phyloP scores from a whole-genome alignment of 2,329 filamentous ascomycete species.

The Calonectria montana region DNA sequence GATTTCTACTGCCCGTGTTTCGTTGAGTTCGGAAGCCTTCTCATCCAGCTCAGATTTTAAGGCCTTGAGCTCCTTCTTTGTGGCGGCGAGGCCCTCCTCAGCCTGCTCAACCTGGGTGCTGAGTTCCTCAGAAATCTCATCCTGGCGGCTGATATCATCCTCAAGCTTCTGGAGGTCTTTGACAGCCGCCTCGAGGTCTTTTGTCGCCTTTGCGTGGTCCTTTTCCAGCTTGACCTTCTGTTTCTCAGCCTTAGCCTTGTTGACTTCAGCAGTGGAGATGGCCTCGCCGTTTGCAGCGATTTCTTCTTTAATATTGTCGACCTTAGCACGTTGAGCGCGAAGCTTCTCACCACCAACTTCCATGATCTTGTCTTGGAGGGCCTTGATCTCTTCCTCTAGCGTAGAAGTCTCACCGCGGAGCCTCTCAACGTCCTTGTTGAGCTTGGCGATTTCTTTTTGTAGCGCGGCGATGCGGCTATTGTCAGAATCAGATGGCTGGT shows the following conservation, averaged over 20 bases:
- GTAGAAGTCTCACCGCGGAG: slow-evolving; percentile 87
- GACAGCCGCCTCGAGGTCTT: slow-evolving; percentile 79
- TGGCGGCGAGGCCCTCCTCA: slow-evolving; percentile 79
- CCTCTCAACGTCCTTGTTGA: slow-evolving; percentile 82
- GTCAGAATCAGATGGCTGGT: slow-evolving; percentile 84
- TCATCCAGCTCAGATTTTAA: slow-evolving; percentile 89
- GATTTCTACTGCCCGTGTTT: slow-evolving; percentile 89
- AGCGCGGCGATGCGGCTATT: slow-evolving; percentile 78
- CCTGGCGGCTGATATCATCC: slow-evolving; percentile 81
- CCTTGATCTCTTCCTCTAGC: slow-evolving; percentile 92
- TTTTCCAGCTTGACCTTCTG: slow-evolving; percentile 88
- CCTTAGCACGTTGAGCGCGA: slow-evolving; percentile 88
- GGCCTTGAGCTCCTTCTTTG: slow-evolving; percentile 81
- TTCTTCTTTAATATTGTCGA: slow-evolving; percentile 89
- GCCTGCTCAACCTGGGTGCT: slow-evolving; percentile 83
- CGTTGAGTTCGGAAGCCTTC: slow-evolving; percentile 87
- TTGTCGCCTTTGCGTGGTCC: slow-evolving; percentile 79
- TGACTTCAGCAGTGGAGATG: slow-evolving; percentile 86
- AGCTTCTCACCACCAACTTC: slow-evolving; percentile 95
- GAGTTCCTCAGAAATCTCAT: slow-evolving; percentile 78
- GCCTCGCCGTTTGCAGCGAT: slow-evolving; percentile 84
- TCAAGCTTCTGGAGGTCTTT: slow-evolving; percentile 83
- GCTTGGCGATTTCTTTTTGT: slow-evolving; percentile 79
- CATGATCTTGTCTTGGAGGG: slow-evolving; percentile 97
- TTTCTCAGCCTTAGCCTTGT: slow-evolving; percentile 94